These are phyloP conservation scores for Gossypium trilobum DNA, from an alignment of 441 rosid species.

Conservation along the genomic window DNA sequence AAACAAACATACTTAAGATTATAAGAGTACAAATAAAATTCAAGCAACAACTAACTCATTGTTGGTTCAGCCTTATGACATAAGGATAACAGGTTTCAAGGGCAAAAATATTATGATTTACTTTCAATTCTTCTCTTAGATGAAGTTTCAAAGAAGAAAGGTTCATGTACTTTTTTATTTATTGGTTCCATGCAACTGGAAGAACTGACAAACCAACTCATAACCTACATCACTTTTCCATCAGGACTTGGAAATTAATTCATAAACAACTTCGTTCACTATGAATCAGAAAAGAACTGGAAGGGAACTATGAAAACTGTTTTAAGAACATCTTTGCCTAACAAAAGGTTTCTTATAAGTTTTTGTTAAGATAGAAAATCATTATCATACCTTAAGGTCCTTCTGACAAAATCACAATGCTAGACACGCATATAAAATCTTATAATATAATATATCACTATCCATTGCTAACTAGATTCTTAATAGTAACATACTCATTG, in stretches of 20 bases:
- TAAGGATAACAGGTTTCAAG: constrained; percentile 1
- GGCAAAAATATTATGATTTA: background rate
- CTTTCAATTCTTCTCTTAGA: background rate
- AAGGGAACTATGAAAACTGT: background rate
- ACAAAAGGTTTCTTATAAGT: background rate
- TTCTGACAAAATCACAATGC: background rate
- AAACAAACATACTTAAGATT: constrained; percentile 15
- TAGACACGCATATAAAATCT: background rate
- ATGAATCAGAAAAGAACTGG: background rate
- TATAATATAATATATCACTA: background rate
- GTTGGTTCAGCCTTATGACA: background rate
- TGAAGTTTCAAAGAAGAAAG: background rate
- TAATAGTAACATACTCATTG: background rate
- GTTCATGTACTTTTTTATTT: background rate
- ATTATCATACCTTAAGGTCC: background rate
- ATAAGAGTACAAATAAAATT: background rate
- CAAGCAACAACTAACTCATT: constrained; percentile 4
- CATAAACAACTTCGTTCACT: background rate
- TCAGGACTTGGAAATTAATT: background rate
- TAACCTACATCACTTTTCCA: background rate
- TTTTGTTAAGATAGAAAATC: background rate
- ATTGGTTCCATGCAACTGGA: background rate
- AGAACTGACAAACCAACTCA: background rate
- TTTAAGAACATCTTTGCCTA: background rate
- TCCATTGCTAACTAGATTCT: constrained; percentile 4